phyloP scores from a whole-genome alignment of 495 filamentous ascomycete species.

The Penicillium desertorum region DNA sequence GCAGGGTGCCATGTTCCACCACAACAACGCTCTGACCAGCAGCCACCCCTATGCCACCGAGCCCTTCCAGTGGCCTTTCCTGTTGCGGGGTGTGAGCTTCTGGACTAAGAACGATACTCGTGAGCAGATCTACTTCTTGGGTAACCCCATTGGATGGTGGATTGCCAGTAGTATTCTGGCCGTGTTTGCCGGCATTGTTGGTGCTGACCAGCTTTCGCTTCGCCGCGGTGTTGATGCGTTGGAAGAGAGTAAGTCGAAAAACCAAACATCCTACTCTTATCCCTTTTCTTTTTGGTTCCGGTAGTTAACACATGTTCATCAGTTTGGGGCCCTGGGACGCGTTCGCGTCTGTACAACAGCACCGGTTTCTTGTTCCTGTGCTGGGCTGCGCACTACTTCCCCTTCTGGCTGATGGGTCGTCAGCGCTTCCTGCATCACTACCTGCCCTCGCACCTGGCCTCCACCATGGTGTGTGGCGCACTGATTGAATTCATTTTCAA shows the following conservation, averaged over 20 bases:
- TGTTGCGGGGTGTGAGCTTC: slow-evolving; percentile 95
- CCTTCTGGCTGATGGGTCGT: slow-evolving; percentile 74
- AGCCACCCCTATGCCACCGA: slow-evolving; percentile 93
- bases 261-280: background rate
- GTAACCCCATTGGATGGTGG: slow-evolving; percentile 98
- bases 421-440: slow-evolving; percentile 77
- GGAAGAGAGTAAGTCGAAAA: slow-evolving; percentile 75
- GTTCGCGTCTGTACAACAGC: slow-evolving; percentile 92
- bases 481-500: slow-evolving; percentile 96
- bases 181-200: slow-evolving; percentile 89
- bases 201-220: slow-evolving; percentile 88
- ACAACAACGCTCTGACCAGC: slow-evolving; percentile 96
- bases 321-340: slow-evolving; percentile 67
- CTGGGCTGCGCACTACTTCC: slow-evolving; percentile 73
- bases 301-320: slow-evolving; percentile 12
- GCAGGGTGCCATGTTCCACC: slow-evolving; percentile 97
- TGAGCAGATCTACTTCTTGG: slow-evolving; percentile 97
- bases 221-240: slow-evolving; percentile 90
- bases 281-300: background rate
- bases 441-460: slow-evolving; percentile 88
- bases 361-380: slow-evolving; percentile 97
- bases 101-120: slow-evolving; percentile 97
- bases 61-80: slow-evolving; percentile 97
- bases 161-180: slow-evolving; percentile 86
- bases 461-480: slow-evolving; percentile 91